These are phyloP conservation scores for Fusarium kyushuense DNA, from an alignment of 2,329 filamentous ascomycete species.

Conservation along the genomic window DNA sequence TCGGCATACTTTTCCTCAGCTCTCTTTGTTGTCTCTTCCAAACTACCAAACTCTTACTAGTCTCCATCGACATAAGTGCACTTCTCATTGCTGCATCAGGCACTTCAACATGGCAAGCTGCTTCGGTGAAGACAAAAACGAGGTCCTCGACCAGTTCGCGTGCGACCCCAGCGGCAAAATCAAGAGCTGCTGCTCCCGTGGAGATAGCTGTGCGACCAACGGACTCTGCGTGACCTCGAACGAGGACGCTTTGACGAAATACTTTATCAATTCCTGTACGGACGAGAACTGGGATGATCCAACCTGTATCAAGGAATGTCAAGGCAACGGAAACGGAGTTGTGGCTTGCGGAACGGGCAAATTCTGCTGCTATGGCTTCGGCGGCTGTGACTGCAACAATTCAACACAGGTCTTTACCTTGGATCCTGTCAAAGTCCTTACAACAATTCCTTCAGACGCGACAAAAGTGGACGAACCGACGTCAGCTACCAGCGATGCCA, in stretches of 20 bases:
- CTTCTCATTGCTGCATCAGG: too few relatives aligned
- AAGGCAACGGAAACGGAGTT: background rate
- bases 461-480: background rate
- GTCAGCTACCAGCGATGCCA: background rate
- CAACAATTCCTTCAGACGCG: background rate
- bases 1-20: background rate
- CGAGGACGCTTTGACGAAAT: background rate
- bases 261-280: background rate
- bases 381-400: background rate
- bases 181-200: background rate
- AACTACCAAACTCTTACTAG: background rate
- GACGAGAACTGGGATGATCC: constrained; percentile 1
- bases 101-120: constrained; percentile 2
- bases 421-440: background rate
- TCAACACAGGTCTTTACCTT: constrained; percentile 5
- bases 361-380: background rate
- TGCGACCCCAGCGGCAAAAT: background rate
- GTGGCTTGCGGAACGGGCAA: background rate
- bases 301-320: background rate
- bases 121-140: background rate
- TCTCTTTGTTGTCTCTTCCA: background rate
- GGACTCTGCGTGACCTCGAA: background rate
- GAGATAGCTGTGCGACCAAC: background rate
- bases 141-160: background rate
- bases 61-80: background rate